A percentile compares a stretch with the other conserved stretches of the same genome.
phyloP scores from a whole-genome alignment of 192 early-diverging fungal species.

The Umbelopsis isabellina region DNA sequence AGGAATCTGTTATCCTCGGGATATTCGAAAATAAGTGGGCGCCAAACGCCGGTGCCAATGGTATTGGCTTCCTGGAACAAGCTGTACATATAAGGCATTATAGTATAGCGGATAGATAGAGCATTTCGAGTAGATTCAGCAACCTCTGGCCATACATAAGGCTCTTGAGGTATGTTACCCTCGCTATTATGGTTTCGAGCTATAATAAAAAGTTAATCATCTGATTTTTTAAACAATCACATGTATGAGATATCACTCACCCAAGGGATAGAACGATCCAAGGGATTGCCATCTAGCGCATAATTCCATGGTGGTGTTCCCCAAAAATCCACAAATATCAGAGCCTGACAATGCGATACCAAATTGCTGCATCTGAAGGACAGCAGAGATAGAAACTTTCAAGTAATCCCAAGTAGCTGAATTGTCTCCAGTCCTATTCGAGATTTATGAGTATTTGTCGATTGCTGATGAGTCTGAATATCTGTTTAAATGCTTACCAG shows the following conservation, averaged over 20 bases:
- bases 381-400: slow-evolving; percentile 49
- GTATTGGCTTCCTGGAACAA: slow-evolving; percentile 39
- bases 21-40: slow-evolving; percentile 49
- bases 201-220: no score
- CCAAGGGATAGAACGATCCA: slow-evolving; percentile 48
- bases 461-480: not conserved
- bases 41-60: not conserved
- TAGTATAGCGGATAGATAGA: slow-evolving; percentile 52
- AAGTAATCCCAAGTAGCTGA: slow-evolving; percentile 43
- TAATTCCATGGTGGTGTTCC: slow-evolving; percentile 48
- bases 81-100: slow-evolving; percentile 65
- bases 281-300: slow-evolving; percentile 54
- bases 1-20: slow-evolving; percentile 29
- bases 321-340: slow-evolving; percentile 55
- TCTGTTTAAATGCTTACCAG: not conserved
- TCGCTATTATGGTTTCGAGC: slow-evolving; percentile 14
- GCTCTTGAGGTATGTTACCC: slow-evolving; percentile 48
- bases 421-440: slow-evolving; percentile 38
- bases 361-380: slow-evolving; percentile 55
- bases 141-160: slow-evolving; percentile 54
- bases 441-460: not conserved
- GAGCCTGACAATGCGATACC: slow-evolving; percentile 61
- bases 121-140: slow-evolving; percentile 53
- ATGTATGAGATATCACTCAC: not conserved
- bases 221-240: no score